These are phyloP conservation scores for Umbelopsis sp. DNA, from an alignment of 192 early-diverging fungal species.

Conservation along the genomic window DNA sequence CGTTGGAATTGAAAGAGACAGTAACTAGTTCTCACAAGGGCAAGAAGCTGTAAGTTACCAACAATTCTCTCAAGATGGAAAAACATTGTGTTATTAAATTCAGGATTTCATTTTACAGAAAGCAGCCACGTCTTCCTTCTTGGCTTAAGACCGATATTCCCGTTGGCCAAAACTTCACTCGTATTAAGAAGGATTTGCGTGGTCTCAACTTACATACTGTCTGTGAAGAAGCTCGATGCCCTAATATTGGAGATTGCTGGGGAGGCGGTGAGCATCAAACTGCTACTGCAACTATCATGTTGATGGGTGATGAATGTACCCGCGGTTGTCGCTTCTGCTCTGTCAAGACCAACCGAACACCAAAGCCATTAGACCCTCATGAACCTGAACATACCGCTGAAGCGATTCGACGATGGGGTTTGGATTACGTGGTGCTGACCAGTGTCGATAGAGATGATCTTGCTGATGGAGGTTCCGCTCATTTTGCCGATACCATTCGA, in stretches of 20 bases:
- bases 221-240: conserved; percentile 96
- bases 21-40: conserved; percentile 43
- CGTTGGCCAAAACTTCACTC: conserved; percentile 71
- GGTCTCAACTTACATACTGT: conserved; percentile 96
- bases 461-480: conserved; percentile 85
- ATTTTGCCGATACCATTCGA: conserved; percentile 92
- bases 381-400: conserved; percentile 94
- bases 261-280: conserved; percentile 91
- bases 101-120: conserved; percentile 17
- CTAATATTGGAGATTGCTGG: conserved; percentile 99
- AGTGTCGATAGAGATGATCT: conserved; percentile 97
- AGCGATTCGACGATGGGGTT: conserved; percentile 91
- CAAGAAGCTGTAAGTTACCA: conserved; percentile 18
- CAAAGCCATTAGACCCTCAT: conserved; percentile 80
- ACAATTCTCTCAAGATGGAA: neutral
- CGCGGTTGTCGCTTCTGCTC: conserved; percentile 98
- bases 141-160: conserved; percentile 98
- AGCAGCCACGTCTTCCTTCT: conserved; percentile 72
- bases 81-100: neutral
- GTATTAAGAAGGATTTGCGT: conserved; percentile 89
- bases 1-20: conserved; percentile 59
- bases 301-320: conserved; percentile 99
- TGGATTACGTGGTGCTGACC: conserved; percentile 98
- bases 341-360: conserved; percentile 91
- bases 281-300: conserved; percentile 97